phyloP scores from a whole-genome alignment of 164 flowering plant species.

The Buxus sempervirens region DNA sequence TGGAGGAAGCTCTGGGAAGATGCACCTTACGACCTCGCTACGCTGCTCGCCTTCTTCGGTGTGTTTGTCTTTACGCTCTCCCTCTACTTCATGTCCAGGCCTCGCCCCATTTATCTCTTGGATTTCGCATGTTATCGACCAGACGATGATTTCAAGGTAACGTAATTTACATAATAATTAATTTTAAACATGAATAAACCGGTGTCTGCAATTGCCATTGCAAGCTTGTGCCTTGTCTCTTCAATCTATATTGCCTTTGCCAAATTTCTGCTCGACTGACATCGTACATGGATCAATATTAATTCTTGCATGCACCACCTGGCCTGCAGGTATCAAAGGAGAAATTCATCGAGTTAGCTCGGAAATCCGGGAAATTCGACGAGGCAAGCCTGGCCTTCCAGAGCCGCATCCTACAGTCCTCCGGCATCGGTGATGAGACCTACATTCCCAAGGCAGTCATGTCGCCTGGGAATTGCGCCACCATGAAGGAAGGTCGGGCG shows the following conservation, averaged over 20 bases:
- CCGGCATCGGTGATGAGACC: conserved; percentile 88
- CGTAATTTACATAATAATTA: neutral
- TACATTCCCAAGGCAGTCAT: conserved; percentile 63
- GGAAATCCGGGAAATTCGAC: conserved; percentile 66
- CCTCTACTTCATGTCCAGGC: conserved; percentile 74
- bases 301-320: too few relatives aligned
- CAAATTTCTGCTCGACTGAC: too few relatives aligned
- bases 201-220: too few relatives aligned
- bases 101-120: conserved; percentile 69
- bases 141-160: conserved; percentile 73
- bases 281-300: too few relatives aligned
- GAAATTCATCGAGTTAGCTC: conserved; percentile 56
- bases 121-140: conserved; percentile 85
- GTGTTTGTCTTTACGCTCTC: conserved; percentile 63
- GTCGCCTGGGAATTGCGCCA: conserved; percentile 43
- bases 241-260: too few relatives aligned
- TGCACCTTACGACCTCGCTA: conserved; percentile 64
- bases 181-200: too few relatives aligned
- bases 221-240: too few relatives aligned
- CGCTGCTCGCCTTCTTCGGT: conserved; percentile 52
- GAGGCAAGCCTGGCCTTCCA: conserved; percentile 67
- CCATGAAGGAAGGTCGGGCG: conserved; percentile 83
- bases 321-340: conserved; percentile 54
- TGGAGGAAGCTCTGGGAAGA: conserved; percentile 79
- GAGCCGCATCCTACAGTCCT: conserved; percentile 50